A percentile compares a stretch with the other conserved stretches of the same genome.
Evolutionary conservation across 1,284 basidiomycete species (phyloP).

Genomic region (Ceratobasidium sp.): DNA sequence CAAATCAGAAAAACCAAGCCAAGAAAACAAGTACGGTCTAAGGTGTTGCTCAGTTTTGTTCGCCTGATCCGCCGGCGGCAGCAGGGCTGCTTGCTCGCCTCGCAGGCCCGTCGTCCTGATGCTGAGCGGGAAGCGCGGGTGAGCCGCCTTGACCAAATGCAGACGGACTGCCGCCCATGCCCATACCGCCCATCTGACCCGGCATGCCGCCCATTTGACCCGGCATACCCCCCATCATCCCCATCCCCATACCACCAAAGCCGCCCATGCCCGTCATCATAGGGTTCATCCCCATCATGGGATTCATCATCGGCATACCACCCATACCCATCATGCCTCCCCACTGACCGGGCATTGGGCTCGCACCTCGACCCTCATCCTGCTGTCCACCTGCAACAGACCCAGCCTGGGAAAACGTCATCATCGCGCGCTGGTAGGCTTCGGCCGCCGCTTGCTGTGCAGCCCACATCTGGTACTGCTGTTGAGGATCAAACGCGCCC

Average conservation of each 20-base stretch:
- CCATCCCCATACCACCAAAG: conserved; percentile 29
- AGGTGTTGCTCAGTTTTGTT: background rate
- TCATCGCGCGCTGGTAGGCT: conserved; percentile 83
- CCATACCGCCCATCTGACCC: conserved; percentile 31
- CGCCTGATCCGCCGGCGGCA: conserved; percentile 23
- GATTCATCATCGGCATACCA: conserved; percentile 41
- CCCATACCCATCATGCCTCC: conserved; percentile 38
- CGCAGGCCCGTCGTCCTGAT: conserved; percentile 1
- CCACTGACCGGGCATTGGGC: conserved; percentile 41
- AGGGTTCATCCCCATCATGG: conserved; percentile 42
- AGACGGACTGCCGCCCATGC: conserved; percentile 32
- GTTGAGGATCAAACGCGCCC: conserved; percentile 60
- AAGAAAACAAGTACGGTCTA: background rate
- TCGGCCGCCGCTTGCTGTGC: conserved; percentile 87
- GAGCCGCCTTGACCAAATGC: conserved; percentile 15
- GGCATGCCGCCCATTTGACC: conserved; percentile 38
- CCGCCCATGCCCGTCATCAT: conserved; percentile 38
- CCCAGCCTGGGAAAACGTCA: conserved; percentile 81
- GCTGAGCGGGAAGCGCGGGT: background rate
- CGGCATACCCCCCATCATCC: conserved; percentile 36
- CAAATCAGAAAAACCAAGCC: no score
- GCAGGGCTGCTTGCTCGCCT: conserved; percentile 19
- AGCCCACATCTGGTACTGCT: conserved; percentile 87
- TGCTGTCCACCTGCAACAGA: conserved; percentile 59
- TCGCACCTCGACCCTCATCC: conserved; percentile 56